Base-by-base conservation (phyloP, 2,329 filamentous ascomycete species). In the Tolypocladium pustulatum region DNA sequence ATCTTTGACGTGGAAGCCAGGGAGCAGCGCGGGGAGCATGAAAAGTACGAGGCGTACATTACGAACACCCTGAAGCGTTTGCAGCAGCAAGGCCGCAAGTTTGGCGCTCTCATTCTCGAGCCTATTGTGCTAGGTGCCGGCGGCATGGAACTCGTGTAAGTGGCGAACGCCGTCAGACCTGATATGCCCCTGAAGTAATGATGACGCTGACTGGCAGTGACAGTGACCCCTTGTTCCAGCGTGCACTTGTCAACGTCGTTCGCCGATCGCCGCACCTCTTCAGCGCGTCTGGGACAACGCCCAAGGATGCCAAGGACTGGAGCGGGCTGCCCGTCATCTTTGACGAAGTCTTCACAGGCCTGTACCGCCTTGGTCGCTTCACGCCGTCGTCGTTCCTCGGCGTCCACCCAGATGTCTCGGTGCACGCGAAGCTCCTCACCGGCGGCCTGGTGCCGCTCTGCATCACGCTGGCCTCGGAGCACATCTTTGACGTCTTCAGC, bases 281-380 rank as follows among this genome's bases (percentile, higher is more conserved):
- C 64, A 71, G 73, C 41, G 59, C 66, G 7, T 60, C 63, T 15
- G 37, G 61, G 20, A 32, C 54, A 1, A 38, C 58, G 40, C 41
- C 32, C 12, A 55, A 43, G 25, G 64, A 66, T 38, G 56, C 65
- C 37, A 66, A 65, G 10, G 63, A 75, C 36, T 95, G 90, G 90
- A 78, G 78, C 1, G 89, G 90, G 2, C 80, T 95, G 4, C 90
- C 91, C 0, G 75, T 95, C 43, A 78, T 95, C 64, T 90, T 91
- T 63, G 90, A 96, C 68, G 91, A 95, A 69, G 90, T 95, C 40
- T 95, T 96, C 72, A 93, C 90, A 0, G 90, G 90, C 1, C 76
- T 95, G 5, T 92, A 92, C 69, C 88, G 91, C 15, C 83, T 96
- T 0, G 90, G 91, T 2, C 82, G 85, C 43, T 84, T 87, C 67